A percentile compares a stretch with the other conserved stretches of the same genome.
These are phyloP conservation scores for Yueomyces sp. DNA, from an alignment of 805 yeast genomes.

Conservation along the genomic window DNA sequence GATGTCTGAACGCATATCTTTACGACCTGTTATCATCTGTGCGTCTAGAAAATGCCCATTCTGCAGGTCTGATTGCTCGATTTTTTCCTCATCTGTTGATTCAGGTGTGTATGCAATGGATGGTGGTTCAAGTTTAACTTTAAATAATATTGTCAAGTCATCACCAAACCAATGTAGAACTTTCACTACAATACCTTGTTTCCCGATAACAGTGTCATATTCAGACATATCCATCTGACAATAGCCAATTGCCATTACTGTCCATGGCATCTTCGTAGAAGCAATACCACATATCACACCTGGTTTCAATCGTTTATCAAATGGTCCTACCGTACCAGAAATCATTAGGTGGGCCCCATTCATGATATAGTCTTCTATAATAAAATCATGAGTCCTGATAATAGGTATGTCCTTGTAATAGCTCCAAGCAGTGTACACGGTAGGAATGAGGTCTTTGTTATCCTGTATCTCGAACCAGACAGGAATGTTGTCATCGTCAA, in stretches of 20 bases:
- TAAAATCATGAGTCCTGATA: conserved; percentile 60
- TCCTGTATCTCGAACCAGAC: conserved; percentile 57
- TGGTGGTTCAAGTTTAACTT: conserved; percentile 34
- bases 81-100: conserved; percentile 4
- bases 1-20: conserved; percentile 2
- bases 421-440: conserved; percentile 61
- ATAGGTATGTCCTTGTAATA: conserved; percentile 53
- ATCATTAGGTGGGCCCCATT: conserved; percentile 77
- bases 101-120: conserved; percentile 16
- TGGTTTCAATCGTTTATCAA: conserved; percentile 32
- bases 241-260: conserved; percentile 59
- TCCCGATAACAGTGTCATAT: conserved; percentile 38
- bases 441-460: conserved; percentile 43
- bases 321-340: conserved; percentile 52
- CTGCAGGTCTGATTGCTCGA: not conserved
- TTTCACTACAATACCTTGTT: conserved; percentile 67
- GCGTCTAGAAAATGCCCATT: not conserved
- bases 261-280: conserved; percentile 42
- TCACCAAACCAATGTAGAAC: conserved; percentile 61
- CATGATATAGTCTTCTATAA: conserved; percentile 43
- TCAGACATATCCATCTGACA: conserved; percentile 37
- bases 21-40: not conserved
- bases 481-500: conserved; percentile 52
- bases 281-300: conserved; percentile 67
- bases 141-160: conserved; percentile 39